phyloP scores from a whole-genome alignment of 352 stramenopile species.

The Pythium aphanidermatum region DNA sequence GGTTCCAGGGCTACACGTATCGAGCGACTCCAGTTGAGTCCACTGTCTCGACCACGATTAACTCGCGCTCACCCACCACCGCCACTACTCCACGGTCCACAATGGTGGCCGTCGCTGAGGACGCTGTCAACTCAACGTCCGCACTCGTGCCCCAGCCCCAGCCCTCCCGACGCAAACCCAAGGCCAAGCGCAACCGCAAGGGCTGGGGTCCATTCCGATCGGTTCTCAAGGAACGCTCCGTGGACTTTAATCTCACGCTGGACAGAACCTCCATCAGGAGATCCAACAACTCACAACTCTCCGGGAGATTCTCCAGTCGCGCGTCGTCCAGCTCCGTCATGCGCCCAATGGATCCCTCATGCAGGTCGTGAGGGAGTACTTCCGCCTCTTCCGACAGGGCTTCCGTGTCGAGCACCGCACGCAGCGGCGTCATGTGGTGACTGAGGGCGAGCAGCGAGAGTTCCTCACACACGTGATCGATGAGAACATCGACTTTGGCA shows the following conservation, averaged over 20 bases:
- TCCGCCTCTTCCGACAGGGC: conserved; percentile 10
- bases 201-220: conserved; percentile 29
- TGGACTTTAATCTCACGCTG: conserved; percentile 36
- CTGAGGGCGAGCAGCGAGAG: conserved; percentile 18
- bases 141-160: too few relatives aligned
- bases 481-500: conserved; percentile 27
- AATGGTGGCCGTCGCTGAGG: background rate
- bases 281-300: conserved; percentile 17
- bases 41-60: too few relatives aligned
- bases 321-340: conserved; percentile 5
- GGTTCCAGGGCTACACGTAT: too few relatives aligned
- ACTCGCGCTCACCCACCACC: too few relatives aligned
- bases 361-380: conserved; percentile 8
- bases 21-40: too few relatives aligned
- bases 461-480: conserved; percentile 34
- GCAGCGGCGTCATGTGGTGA: conserved; percentile 8
- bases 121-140: background rate
- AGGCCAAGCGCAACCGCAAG: conserved; percentile 14
- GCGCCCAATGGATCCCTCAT: conserved; percentile 13
- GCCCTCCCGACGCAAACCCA: conserved; percentile 10
- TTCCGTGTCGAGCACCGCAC: conserved; percentile 8
- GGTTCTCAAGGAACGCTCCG: conserved; percentile 24
- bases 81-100: too few relatives aligned
- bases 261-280: conserved; percentile 29
- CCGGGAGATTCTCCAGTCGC: conserved; percentile 12